phyloP scores from a whole-genome alignment of 495 filamentous ascomycete species.

The Sporormia fimetaria region DNA sequence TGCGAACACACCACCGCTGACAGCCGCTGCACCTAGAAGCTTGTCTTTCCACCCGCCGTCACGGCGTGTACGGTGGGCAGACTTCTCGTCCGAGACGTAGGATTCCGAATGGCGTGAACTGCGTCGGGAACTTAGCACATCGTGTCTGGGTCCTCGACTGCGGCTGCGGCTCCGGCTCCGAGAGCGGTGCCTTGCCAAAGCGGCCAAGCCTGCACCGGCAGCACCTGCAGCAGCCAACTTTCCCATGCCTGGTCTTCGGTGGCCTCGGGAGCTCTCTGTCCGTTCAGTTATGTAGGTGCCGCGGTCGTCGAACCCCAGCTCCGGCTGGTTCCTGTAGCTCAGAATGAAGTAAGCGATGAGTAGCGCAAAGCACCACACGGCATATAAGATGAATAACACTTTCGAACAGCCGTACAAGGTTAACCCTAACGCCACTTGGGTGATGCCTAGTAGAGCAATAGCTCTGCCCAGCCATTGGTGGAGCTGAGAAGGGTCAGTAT shows the following conservation, averaged over 20 bases:
- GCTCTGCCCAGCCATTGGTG: slow-evolving; percentile 80
- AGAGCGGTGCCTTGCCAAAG: slow-evolving; percentile 39
- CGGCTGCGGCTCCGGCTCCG: slow-evolving; percentile 21
- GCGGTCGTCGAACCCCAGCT: slow-evolving; percentile 38
- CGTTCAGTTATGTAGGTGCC: slow-evolving; percentile 41
- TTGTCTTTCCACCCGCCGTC: slow-evolving; percentile 37
- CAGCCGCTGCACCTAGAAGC: slow-evolving; percentile 54
- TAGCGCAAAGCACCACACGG: slow-evolving; percentile 57
- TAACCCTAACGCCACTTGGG: slow-evolving; percentile 80
- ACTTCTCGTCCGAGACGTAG: slow-evolving; percentile 27
- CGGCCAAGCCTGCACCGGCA: slow-evolving; percentile 50
- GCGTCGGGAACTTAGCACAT: slow-evolving; percentile 26
- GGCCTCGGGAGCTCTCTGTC: slow-evolving; percentile 14
- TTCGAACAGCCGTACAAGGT: slow-evolving; percentile 88
- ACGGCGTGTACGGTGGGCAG: too few relatives aligned
- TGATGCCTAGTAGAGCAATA: slow-evolving; percentile 66
- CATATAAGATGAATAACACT: slow-evolving; percentile 70
- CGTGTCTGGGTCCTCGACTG: slow-evolving; percentile 13
- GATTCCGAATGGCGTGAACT: slow-evolving; percentile 24
- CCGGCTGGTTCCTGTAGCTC: slow-evolving; percentile 48
- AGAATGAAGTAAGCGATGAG: slow-evolving; percentile 62
- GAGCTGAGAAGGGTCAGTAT: slow-evolving; percentile 36
- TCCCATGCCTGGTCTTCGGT: slow-evolving; percentile 19
- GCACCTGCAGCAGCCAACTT: slow-evolving; percentile 39
- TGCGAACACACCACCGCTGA: slow-evolving; percentile 53